Base-by-base conservation (phyloP, 768 basidiomycete species). In the Pleurotus eryngii region DNA sequence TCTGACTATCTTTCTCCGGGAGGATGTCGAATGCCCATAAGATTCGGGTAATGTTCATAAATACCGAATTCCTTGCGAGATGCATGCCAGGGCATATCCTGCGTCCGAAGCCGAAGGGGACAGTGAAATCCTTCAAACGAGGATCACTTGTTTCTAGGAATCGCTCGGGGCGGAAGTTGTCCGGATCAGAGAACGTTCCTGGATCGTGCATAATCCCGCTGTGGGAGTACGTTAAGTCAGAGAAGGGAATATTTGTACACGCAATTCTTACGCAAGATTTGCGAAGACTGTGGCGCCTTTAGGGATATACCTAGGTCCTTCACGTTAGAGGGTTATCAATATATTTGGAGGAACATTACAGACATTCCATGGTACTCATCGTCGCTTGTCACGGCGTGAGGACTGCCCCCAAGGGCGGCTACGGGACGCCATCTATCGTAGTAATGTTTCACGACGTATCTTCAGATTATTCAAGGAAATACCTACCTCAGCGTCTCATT, bases 91-190 rank as follows among this genome's bases (percentile, higher is more conserved):
- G 75, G 56, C 75, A 77, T 17, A 73, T 69, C 27, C 74, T 66
- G 48, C 76, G 61, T 35, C 76, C 76, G 57, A 76, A 78, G 3
- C 76, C 72, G 60, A 76, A 78, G 9, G 72, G 70, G 38, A 74
- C 64, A 18, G 70, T 70, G 42, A 73, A 72, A 12, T 65, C 59
- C 58, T 68, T 59, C 15, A 74, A 48, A 3, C 71, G 67, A 3
- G 70, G 63, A 56, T 56, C 14, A 12, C 17, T 12, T 4, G 69
- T 70, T 17, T 70, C 66, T 5, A 78, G 57, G 58, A 78, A 79
- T 26, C 76, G 68, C 48, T 78, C 78, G 0, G 77, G 77, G 11
- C 58, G 56, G 61, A 76, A 77, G 30, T 62, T 63, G 11, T 72
- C 72, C 5, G 76, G 70, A 1, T 68, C 66, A 1, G 70, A 65